Conservation (phyloP, 2,329 filamentous ascomycete species). For the Colletotrichum somersetense region DNA sequence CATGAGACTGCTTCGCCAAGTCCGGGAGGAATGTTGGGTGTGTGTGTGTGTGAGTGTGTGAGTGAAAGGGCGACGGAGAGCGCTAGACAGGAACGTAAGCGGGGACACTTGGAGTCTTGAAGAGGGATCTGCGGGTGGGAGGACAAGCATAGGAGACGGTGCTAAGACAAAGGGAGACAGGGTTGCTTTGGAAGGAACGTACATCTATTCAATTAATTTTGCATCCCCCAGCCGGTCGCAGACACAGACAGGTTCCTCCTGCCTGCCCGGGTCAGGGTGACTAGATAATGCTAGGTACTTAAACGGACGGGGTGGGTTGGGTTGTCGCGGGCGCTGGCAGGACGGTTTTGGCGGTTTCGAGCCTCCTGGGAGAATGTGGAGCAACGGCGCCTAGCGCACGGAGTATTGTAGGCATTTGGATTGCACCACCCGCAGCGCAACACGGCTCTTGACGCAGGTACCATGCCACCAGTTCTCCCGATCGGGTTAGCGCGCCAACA, state of each 20-base stretch:
- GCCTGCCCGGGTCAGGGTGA: too few species aligned
- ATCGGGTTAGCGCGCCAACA: conserved; percentile 27
- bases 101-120: conserved; percentile 26
- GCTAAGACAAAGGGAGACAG: conserved; percentile 12
- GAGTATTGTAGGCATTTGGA: too few species aligned
- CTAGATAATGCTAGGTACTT: too few species aligned
- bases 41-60: not conserved
- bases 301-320: not conserved
- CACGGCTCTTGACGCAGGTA: conserved; percentile 28
- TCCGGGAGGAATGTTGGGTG: conserved; percentile 25
- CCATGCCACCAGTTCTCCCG: not conserved
- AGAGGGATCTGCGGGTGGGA: conserved; percentile 35
- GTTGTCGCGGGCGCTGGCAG: conserved; percentile 18
- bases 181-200: conserved; percentile 13
- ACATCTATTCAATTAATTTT: conserved; percentile 24
- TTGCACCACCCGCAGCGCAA: too few species aligned
- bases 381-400: conserved; percentile 21
- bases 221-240: conserved; percentile 19
- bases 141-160: conserved; percentile 15
- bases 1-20: conserved; percentile 34
- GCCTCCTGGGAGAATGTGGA: conserved; percentile 26
- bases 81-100: conserved; percentile 5
- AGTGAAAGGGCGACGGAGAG: conserved; percentile 15
- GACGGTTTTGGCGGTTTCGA: conserved; percentile 39
- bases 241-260: not conserved